phyloP scores from a whole-genome alignment of 2,329 filamentous ascomycete genomes.

The Penicillium rolfsii region DNA sequence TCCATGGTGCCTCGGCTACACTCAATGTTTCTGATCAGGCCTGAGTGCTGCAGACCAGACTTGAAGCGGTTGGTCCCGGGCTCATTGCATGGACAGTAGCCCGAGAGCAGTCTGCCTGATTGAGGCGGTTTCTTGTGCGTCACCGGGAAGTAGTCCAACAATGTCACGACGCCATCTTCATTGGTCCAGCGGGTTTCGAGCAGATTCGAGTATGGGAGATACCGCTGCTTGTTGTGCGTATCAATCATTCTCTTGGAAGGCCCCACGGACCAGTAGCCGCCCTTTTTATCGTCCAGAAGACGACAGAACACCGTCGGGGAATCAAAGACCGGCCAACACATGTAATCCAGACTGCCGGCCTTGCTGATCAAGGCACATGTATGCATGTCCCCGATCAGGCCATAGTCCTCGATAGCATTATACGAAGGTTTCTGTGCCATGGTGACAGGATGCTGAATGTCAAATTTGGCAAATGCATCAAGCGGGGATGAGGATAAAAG shows the following conservation, averaged over 20 bases:
- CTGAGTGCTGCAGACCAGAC: conserved; percentile 45
- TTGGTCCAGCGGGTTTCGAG: conserved; percentile 77
- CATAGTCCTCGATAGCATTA: conserved; percentile 70
- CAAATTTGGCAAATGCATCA: background rate
- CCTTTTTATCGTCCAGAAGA: conserved; percentile 73
- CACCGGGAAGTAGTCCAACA: conserved; percentile 76
- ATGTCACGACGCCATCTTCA: conserved; percentile 72
- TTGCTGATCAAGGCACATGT: conserved; percentile 76
- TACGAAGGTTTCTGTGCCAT: conserved; percentile 27
- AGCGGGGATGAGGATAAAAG: background rate
- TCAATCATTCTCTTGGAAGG: conserved; percentile 52
- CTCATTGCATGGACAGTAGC: conserved; percentile 41
- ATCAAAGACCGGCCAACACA: conserved; percentile 83
- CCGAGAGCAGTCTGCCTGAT: conserved; percentile 34
- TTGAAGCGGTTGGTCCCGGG: conserved; percentile 55
- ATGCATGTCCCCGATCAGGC: conserved; percentile 79
- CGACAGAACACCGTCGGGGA: conserved; percentile 76
- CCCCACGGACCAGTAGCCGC: conserved; percentile 70
- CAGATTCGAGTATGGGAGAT: conserved; percentile 74
- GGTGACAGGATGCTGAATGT: background rate
- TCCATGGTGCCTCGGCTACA: conserved; percentile 70
- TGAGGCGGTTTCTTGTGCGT: conserved; percentile 61
- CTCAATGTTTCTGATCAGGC: conserved; percentile 70
- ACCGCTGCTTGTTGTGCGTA: conserved; percentile 74
- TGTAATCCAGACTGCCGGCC: conserved; percentile 73